These are phyloP conservation scores for Globisporangium yorkense DNA, from an alignment of 352 stramenopile genomes.

Conservation along the genomic window DNA sequence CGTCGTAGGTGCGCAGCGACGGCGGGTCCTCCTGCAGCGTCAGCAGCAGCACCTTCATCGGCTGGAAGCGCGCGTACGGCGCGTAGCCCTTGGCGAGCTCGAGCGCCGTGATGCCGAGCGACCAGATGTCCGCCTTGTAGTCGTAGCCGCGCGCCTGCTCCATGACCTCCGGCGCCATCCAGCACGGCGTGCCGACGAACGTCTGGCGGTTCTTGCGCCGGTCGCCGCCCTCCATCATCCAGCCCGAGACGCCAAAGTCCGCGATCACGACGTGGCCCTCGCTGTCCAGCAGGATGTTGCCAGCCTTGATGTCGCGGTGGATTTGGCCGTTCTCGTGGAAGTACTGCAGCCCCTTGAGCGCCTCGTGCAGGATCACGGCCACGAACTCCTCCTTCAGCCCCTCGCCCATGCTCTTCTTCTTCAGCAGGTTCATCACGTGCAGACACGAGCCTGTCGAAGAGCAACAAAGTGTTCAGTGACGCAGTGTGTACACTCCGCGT, in stretches of 20 bases:
- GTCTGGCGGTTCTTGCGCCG: constrained; percentile 94
- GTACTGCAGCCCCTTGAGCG: constrained; percentile 97
- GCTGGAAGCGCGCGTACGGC: constrained; percentile 96
- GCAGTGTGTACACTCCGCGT: not conserved
- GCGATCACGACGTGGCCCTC: constrained; percentile 95
- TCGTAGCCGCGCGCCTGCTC: constrained; percentile 88
- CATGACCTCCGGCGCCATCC: constrained; percentile 94
- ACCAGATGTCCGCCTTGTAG: constrained; percentile 99
- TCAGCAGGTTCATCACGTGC: constrained; percentile 94
- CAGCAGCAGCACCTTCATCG: constrained; percentile 97
- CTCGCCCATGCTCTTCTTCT: constrained; percentile 87
- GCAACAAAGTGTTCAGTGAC: not conserved
- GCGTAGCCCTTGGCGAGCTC: constrained; percentile 98
- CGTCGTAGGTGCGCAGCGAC: constrained; percentile 85
- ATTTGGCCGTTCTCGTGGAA: constrained; percentile 99
- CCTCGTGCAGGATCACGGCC: constrained; percentile 96
- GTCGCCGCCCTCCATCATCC: constrained; percentile 95
- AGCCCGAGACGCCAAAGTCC: constrained; percentile 98
- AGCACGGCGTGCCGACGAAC: constrained; percentile 98
- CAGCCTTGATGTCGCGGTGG: constrained; percentile 98
- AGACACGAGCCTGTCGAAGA: constrained; percentile 85
- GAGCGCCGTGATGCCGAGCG: constrained; percentile 97
- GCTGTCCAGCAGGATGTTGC: constrained; percentile 95
- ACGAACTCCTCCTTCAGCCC: constrained; percentile 94
- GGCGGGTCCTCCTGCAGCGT: constrained; percentile 97